These are phyloP conservation scores for Naganishia liquefaciens DNA, from an alignment of 1,284 basidiomycete genomes.

Conservation along the genomic window DNA sequence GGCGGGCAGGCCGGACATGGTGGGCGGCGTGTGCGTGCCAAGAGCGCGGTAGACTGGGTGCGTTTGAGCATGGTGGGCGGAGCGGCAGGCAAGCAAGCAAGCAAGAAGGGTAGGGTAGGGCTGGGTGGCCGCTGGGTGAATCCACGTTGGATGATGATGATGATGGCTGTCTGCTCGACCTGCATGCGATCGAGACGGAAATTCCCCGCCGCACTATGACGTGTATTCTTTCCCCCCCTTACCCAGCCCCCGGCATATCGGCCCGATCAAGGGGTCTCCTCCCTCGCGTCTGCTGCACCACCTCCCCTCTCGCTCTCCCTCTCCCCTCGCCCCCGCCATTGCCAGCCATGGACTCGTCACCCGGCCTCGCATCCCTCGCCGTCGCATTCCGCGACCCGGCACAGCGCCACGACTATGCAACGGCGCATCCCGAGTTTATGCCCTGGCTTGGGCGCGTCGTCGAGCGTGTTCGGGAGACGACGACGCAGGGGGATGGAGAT, in stretches of 20 bases:
- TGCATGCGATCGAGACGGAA: no score
- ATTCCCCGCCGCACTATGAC: no score
- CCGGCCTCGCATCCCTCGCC: conserved; percentile 1
- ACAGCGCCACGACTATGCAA: background rate
- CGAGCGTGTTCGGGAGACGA: background rate
- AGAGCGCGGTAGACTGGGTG: conserved; percentile 1
- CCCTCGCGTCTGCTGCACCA: no score
- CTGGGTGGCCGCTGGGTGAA: no score
- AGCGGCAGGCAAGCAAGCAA: no score
- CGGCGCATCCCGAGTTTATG: background rate
- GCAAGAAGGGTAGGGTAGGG: no score
- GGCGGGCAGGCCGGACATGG: conserved; percentile 12
- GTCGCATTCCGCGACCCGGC: conserved; percentile 4
- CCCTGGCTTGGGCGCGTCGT: conserved; percentile 11
- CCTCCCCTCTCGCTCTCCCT: background rate
- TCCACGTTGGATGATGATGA: no score
- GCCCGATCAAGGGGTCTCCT: no score
- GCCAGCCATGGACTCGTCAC: background rate
- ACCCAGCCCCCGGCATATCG: no score
- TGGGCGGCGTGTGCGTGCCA: conserved; percentile 14
- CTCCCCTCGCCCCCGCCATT: background rate
- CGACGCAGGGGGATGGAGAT: no score
- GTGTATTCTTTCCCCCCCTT: no score
- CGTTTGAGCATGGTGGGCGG: conserved; percentile 26
- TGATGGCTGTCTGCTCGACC: no score